A percentile compares a stretch with the other conserved stretches of the same genome.
phyloP scores from a whole-genome alignment of 2,329 filamentous ascomycete species.

The Colletotrichum sidae region DNA sequence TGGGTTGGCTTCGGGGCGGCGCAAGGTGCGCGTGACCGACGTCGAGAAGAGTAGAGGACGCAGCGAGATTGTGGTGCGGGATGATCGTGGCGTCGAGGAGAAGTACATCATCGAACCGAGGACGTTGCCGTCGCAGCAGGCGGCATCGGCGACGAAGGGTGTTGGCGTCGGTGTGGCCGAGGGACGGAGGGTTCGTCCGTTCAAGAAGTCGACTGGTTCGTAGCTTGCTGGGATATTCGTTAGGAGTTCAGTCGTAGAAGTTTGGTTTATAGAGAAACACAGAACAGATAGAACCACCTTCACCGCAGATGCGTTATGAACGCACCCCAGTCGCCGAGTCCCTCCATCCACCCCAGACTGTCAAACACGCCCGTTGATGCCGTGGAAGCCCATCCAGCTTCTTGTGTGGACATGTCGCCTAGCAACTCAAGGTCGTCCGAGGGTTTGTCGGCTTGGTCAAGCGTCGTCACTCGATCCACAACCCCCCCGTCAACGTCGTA shows the following conservation, averaged over 20 bases:
- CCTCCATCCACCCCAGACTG: conserved; percentile 7
- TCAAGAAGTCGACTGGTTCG: background rate
- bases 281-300: too few relatives aligned
- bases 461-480: too few relatives aligned
- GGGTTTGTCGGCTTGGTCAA: too few relatives aligned
- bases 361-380: background rate
- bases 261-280: too few relatives aligned
- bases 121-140: background rate
- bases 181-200: too few relatives aligned
- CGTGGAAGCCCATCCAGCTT: conserved; percentile 1
- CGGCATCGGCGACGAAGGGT: conserved; percentile 3
- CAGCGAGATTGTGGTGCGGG: conserved; percentile 30
- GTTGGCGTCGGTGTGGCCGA: background rate
- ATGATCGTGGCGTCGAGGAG: conserved; percentile 8
- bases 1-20: background rate
- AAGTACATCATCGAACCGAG: conserved; percentile 32
- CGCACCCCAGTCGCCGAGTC: background rate
- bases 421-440: too few relatives aligned
- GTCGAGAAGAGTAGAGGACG: conserved; percentile 33
- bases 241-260: too few relatives aligned
- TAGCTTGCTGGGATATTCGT: background rate
- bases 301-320: background rate
- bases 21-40: conserved; percentile 19
- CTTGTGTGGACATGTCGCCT: background rate
- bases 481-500: background rate